Evolutionary conservation across 306 rosid genomes (phyloP), one percentile per base, ranked within the genome.

Genomic region (Neltuma alba): DNA sequence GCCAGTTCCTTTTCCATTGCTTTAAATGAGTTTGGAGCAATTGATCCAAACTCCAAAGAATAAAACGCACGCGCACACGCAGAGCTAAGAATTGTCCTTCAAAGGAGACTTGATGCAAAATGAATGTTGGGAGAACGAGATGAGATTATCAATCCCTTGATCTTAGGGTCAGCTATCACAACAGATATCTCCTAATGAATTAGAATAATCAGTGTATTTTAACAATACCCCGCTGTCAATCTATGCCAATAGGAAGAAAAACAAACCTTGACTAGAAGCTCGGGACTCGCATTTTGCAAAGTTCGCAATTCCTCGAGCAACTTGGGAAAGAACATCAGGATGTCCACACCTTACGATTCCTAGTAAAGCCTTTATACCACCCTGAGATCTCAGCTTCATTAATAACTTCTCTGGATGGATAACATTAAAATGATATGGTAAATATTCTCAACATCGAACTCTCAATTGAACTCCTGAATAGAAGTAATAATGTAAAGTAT

Each of bases 271-370:
- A 76, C 74, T 85, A 72, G 94, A 89, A 27, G 94, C 94, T 70
- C 99, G 95, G 44, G 99, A 96, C 80, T 96, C 99, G 78, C 99
- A 96, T 85, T 96, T 96, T 45, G 99, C 99, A 36, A 93, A 96
- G 88, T 96, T 96, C 5, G 99, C 99, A 15, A 96, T 91, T 79
- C 99, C 99, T 74, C 98, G 88, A 42, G 99, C 98, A 60, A 96
- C 96, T 88, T 96, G 99, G 76, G 99, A 89, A 84, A 95, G 98
- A 79, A 95, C 99, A 76, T 96, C 98, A 15, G 99, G 93, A 83
- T 96, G 99, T 60, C 96, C 97, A 76, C 98, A 93, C 87, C 99
- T 88, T 68, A 93, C 99, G 38, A 96, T 93, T 84, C 98, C 99
- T 37, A 96, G 85, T 85, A 96, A 86, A 58, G 97, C 99, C 89